Evolutionary conservation across 805 yeast genomes (phyloP).

Genomic region (Nakazawaea sp.): DNA sequence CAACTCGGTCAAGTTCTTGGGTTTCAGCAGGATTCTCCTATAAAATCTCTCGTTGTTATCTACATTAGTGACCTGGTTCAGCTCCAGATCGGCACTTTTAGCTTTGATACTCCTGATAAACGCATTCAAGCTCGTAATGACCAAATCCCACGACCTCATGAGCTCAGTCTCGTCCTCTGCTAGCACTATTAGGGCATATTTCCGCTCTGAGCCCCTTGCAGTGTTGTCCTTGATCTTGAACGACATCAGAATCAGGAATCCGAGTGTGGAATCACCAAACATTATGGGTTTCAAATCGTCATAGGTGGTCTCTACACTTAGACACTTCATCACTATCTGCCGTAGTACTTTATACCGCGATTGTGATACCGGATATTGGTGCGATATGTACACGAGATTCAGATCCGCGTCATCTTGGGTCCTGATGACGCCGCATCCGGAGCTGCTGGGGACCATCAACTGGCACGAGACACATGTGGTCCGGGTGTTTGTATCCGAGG

Average conservation of each 20-base stretch:
- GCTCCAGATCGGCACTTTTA: constrained; percentile 20
- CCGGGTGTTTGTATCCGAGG: constrained; percentile 15
- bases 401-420: constrained; percentile 18
- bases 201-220: constrained; percentile 70
- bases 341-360: constrained; percentile 46
- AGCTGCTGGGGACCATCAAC: constrained; percentile 36
- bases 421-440: constrained; percentile 18
- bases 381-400: constrained; percentile 33
- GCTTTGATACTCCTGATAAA: constrained; percentile 33
- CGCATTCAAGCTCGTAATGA: constrained; percentile 31
- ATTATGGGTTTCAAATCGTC: constrained; percentile 56
- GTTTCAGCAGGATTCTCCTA: constrained; percentile 49
- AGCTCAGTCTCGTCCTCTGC: constrained; percentile 47
- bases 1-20: constrained; percentile 48
- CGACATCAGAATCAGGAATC: constrained; percentile 51
- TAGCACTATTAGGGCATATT: constrained; percentile 54
- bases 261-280: constrained; percentile 56
- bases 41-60: constrained; percentile 45
- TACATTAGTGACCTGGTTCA: constrained; percentile 18
- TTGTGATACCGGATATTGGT: constrained; percentile 55
- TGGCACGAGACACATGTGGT: constrained; percentile 55
- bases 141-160: constrained; percentile 47
- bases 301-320: constrained; percentile 59
- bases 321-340: constrained; percentile 53
- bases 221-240: constrained; percentile 58